Base-by-base conservation (phyloP, 2,329 filamentous ascomycete species). In the Peltaster fructicola region DNA sequence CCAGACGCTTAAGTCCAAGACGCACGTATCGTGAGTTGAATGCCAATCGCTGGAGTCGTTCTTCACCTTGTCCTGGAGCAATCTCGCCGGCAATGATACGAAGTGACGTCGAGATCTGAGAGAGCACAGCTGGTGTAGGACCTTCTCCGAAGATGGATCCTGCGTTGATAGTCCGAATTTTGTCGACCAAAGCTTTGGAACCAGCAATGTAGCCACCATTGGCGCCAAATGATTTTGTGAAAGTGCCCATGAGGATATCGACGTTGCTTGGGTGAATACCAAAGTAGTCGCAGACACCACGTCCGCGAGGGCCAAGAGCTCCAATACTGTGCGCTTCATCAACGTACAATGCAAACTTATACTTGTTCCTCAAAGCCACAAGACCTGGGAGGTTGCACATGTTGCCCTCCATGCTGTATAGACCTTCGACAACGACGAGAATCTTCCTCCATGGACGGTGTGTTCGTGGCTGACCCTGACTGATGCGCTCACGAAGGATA, bases 371-470 rank as follows among this genome's bases (percentile, higher is more conserved):
- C 37, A 98, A 64, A 24, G 64, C 67, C 30, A 98, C 57, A 24
- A 98, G 61, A 32, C 80, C 80, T 2, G 88, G 88, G n/a, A 98
- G 67, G 50, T 98, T 88, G 54, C 80, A 88, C 79, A 98, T 91
- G 37, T 84, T 93, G 23, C 88, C 88, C 57, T 98, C 88, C 88
- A 98, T 98, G 1, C 85, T 95, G 63, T 98, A 98, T 11, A 98
- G 66, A 40, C 88, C 88, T 52, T 98, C 88, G 17, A 98, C 80
- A 17, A 85, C 84, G 21, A 98, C 79, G 25, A 98, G 53, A 32
- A 98, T 95, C 69, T 95, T 98, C 65, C 91, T 93, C 88, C 88
- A 98, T 1, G 88, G 88, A 15, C 88, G 77, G 53, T 98, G 88
- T n/a, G 85, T 98, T 37, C 88, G 77, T 26, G 88, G 88, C 49